A percentile compares a stretch with the other conserved stretches of the same genome.
Evolutionary conservation across 2,329 filamentous ascomycete species (phyloP).

Genomic region (Fusarium nygamai): DNA sequence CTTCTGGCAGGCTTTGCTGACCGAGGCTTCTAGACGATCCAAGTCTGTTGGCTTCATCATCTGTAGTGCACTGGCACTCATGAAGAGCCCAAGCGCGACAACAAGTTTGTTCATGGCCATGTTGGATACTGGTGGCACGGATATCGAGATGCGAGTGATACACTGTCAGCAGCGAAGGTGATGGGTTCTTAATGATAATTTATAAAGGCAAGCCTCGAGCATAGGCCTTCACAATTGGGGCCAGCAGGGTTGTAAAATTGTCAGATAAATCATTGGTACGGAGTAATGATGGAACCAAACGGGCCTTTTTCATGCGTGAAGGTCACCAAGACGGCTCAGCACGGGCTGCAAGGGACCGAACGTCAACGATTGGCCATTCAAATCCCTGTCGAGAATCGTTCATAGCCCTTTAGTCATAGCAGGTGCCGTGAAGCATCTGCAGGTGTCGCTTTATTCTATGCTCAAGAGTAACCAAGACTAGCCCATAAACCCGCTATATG

Average conservation of each 20-base stretch:
- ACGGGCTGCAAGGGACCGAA: not conserved
- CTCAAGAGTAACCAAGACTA: not conserved
- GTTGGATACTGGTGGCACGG: fast-evolving
- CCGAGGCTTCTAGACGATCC: not conserved
- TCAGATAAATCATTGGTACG: not conserved
- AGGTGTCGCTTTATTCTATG: not conserved
- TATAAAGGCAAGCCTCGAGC: too few species aligned
- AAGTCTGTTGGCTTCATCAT: not conserved
- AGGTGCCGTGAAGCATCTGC: too few species aligned
- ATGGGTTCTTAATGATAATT: not conserved
- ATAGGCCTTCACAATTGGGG: not conserved
- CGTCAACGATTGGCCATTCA: not conserved
- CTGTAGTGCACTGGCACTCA: not conserved
- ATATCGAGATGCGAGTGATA: not conserved
- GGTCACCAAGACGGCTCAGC: not conserved
- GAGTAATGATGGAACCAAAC: too few species aligned
- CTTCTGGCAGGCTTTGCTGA: not conserved
- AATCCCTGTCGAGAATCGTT: not conserved
- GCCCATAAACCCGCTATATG: too few species aligned
- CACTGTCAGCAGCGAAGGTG: not conserved
- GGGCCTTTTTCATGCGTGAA: not conserved
- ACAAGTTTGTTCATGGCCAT: not conserved
- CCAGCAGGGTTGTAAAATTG: not conserved
- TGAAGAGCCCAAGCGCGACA: not conserved
- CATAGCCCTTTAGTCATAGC: too few species aligned